Conservation (phyloP, 139 green algal species). For the Gonium pectorale region DNA sequence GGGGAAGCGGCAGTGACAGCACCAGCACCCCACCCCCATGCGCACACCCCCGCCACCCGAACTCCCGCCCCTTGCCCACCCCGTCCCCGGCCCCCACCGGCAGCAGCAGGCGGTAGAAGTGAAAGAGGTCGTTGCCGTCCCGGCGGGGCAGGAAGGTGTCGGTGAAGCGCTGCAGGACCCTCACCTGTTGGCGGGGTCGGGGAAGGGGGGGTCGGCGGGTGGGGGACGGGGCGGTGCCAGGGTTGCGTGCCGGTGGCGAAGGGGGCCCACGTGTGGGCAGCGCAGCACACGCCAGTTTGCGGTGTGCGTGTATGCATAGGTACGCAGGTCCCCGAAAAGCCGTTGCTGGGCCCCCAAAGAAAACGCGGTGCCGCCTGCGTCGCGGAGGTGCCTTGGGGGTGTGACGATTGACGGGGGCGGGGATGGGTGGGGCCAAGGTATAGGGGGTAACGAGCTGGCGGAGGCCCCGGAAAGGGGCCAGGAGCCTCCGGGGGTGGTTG, state of each 20-base stretch:
- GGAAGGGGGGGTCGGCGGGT: neutral
- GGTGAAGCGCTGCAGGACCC: constrained; percentile 15
- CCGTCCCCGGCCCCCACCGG: constrained; percentile 10
- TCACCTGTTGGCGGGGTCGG: neutral
- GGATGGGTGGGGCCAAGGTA: too few relatives aligned
- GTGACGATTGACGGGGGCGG: too few relatives aligned
- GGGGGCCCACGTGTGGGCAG: neutral
- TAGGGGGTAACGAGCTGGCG: too few relatives aligned
- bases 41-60: neutral
- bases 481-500: too few relatives aligned
- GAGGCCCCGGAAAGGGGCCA: too few relatives aligned
- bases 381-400: too few relatives aligned
- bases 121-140: constrained; percentile 35
- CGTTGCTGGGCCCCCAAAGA: too few relatives aligned
- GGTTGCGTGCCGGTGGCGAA: neutral
- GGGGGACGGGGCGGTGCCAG: neutral
- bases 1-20: too few relatives aligned
- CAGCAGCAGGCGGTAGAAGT: constrained; percentile 30
- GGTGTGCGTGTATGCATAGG: neutral
- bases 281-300: neutral
- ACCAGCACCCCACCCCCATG: too few relatives aligned
- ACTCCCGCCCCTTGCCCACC: neutral
- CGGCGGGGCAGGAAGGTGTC: neutral
- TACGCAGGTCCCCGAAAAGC: too few relatives aligned
- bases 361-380: too few relatives aligned